Base-by-base conservation (phyloP, 1,284 basidiomycete species). In the Irpex rosettiformis region DNA sequence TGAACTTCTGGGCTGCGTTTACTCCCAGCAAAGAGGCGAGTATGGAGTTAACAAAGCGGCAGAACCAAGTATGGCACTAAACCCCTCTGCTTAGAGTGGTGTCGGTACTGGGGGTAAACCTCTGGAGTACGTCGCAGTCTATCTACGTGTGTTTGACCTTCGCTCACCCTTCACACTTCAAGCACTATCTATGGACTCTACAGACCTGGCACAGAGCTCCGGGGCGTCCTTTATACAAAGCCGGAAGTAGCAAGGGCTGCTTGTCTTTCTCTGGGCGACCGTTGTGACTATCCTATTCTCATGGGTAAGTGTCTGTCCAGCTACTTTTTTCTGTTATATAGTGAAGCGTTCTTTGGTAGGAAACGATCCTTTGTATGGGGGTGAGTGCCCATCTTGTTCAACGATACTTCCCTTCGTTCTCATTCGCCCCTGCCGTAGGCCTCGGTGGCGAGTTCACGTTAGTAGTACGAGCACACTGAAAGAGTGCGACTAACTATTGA, bases 1-100 rank as follows among this genome's bases (percentile, higher is more conserved):
- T 94, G 59, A 94, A 94, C 67, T 88, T 94, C 63, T 94, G 88
- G 87, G 91, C 84, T 0, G 88, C 89, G 0, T 94, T 91, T 65
- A 78, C 86, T 5, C 85, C 90, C 0, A 90, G 88, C 67, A 79
- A 78, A 59, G 84, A 90, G 78, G 88, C 86, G 52, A 24, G 64
- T 58, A 6, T 7, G 43, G 6, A 6, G 33, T 37, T 37, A 47
- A 45, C 28, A 16, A 49, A 10, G n/a, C n/a, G n/a, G n/a, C 58
- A 54, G 5, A 29, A 28, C 25, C 25, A 16, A n/a, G 22, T 33
- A 22, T 18, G 29, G 59, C 61, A 11, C 60, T 47, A 33, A 43
- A n/a, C n/a, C n/a, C 42, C 24, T 49, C 48, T 40, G 52, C 13
- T 40, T 64, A 93, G 89, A 90, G 86, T 57, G 92, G 92, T 2